Conservation (phyloP, 148 eudicot species). For the Fallopia convolvulus region DNA sequence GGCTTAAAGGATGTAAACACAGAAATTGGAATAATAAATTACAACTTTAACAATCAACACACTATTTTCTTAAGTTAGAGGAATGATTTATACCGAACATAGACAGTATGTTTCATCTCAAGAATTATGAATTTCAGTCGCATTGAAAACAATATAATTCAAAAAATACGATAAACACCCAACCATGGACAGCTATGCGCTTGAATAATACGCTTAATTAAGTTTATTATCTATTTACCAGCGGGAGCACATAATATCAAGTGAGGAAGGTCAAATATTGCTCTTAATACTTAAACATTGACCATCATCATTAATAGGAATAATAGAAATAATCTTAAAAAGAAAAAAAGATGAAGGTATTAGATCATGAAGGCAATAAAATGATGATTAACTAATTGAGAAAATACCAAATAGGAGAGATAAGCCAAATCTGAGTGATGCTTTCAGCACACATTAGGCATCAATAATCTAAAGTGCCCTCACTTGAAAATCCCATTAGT, state of each 20-base stretch:
- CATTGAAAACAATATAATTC: not conserved
- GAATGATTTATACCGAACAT: not conserved
- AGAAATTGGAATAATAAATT: not conserved
- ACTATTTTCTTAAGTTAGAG: not conserved
- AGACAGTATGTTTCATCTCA: not conserved
- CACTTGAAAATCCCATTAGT: slow-evolving; percentile 1
- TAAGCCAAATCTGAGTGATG: not conserved
- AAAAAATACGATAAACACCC: not conserved
- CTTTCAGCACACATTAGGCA: not conserved
- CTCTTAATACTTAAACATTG: not conserved
- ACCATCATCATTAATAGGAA: not conserved
- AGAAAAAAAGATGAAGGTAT: not conserved
- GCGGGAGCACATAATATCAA: not conserved
- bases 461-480: not conserved
- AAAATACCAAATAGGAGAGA: not conserved
- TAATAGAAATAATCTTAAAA: not conserved
- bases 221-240: not conserved
- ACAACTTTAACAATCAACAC: not conserved
- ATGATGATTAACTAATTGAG: not conserved
- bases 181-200: not conserved
- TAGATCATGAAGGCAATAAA: not conserved
- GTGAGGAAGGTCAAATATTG: not conserved
- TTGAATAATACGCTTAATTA: not conserved
- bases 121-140: not conserved
- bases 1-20: not conserved